Evolutionary conservation across 805 yeast genomes (phyloP).

Genomic region (Priceomyces haplophilus): DNA sequence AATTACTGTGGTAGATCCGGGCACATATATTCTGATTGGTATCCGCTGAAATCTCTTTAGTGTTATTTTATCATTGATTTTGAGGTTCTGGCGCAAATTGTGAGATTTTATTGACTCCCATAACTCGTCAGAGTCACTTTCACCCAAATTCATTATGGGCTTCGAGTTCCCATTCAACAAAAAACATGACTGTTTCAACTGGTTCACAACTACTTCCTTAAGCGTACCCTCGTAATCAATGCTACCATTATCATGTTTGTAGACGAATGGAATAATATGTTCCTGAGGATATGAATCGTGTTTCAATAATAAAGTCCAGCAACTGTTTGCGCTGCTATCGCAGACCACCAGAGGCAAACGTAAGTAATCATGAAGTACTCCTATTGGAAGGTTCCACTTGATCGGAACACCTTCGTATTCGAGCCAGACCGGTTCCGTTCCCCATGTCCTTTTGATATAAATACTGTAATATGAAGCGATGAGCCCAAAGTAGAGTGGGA

Average conservation of each 20-base stretch:
- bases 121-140: slow-evolving; percentile 52
- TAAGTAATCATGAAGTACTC: slow-evolving; percentile 58
- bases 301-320: slow-evolving; percentile 44
- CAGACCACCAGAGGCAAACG: slow-evolving; percentile 24
- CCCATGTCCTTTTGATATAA: slow-evolving; percentile 15
- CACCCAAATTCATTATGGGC: slow-evolving; percentile 73
- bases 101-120: slow-evolving; percentile 51
- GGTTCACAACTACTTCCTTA: slow-evolving; percentile 65
- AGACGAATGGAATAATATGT: slow-evolving; percentile 29
- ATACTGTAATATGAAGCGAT: slow-evolving; percentile 39
- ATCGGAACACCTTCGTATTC: slow-evolving; percentile 63
- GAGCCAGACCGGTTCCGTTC: slow-evolving; percentile 51
- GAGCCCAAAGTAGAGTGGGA: slow-evolving; percentile 41
- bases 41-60: slow-evolving; percentile 32
- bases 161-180: slow-evolving; percentile 76
- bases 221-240: slow-evolving; percentile 30
- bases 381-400: slow-evolving; percentile 76
- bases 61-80: slow-evolving; percentile 24
- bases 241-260: slow-evolving; percentile 8
- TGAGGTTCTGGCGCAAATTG: slow-evolving; percentile 26
- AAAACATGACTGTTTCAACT: slow-evolving; percentile 77
- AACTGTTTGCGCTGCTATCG: background rate
- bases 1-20: slow-evolving; percentile 33
- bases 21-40: slow-evolving; percentile 49
- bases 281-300: slow-evolving; percentile 25